A percentile compares a stretch with the other conserved stretches of the same genome.
These are phyloP conservation scores for Pseudognaphalium luteoalbum DNA, from an alignment of 129 eudicot genomes.

Conservation along the genomic window DNA sequence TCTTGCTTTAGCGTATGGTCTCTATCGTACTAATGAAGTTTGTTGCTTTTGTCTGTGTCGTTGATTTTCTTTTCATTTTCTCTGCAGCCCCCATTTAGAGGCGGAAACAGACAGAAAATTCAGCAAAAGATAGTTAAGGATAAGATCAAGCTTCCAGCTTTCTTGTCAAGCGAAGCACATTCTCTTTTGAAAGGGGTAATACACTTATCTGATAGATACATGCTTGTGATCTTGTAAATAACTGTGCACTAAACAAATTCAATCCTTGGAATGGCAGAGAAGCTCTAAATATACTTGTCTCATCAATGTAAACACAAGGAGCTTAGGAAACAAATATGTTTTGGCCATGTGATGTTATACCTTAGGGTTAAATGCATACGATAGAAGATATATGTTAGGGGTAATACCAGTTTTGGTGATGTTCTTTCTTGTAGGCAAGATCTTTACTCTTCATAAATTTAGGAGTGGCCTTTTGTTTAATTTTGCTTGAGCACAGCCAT, in stretches of 20 bases:
- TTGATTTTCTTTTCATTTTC: constrained; percentile 7
- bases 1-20: not conserved
- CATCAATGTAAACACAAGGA: not conserved
- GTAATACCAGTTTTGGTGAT: not conserved
- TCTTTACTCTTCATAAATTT: not conserved
- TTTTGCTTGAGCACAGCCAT: no score
- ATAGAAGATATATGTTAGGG: not conserved
- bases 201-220: not conserved
- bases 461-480: not conserved
- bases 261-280: not conserved
- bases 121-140: constrained; percentile 75
- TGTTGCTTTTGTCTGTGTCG: not conserved
- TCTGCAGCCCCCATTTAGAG: constrained; percentile 77
- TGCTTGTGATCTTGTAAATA: not conserved
- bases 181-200: constrained; percentile 80
- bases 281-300: not conserved
- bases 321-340: not conserved
- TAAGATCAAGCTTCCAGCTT: constrained; percentile 75
- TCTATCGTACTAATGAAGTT: not conserved
- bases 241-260: not conserved
- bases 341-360: not conserved
- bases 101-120: constrained; percentile 69
- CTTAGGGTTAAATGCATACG: not conserved
- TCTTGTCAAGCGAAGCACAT: constrained; percentile 82
- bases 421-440: not conserved